Evolutionary conservation across 2,329 filamentous ascomycete species (phyloP).

Genomic region (Stagonosporopsis rhizophila): DNA sequence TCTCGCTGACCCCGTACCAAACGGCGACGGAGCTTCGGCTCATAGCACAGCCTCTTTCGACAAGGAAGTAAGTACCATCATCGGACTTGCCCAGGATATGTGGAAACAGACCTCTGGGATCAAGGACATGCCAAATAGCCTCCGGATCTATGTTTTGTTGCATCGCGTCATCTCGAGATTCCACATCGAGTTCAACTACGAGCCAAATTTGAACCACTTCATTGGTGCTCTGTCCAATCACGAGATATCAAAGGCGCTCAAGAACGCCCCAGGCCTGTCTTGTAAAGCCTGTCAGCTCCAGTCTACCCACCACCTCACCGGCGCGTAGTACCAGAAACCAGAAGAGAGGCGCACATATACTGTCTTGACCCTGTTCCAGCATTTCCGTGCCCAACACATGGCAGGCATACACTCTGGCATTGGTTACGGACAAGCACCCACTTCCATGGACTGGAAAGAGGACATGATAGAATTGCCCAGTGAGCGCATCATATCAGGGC

Average conservation of each 20-base stretch:
- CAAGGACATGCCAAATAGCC: conserved; percentile 66
- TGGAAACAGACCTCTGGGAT: conserved; percentile 69
- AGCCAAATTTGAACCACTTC: conserved; percentile 65
- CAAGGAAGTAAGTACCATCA: conserved; percentile 51
- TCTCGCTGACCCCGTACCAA: conserved; percentile 24
- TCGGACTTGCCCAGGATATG: conserved; percentile 63
- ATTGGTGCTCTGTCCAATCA: conserved; percentile 54
- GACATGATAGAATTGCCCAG: conserved; percentile 69
- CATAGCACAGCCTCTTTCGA: conserved; percentile 46
- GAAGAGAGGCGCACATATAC: conserved; percentile 51
- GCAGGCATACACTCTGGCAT: conserved; percentile 28
- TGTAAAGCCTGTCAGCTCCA: conserved; percentile 52
- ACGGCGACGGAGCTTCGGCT: conserved; percentile 30
- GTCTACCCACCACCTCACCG: conserved; percentile 35
- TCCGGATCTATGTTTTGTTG: conserved; percentile 70
- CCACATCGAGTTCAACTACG: conserved; percentile 63
- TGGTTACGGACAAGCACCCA: conserved; percentile 31
- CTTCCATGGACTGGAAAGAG: conserved; percentile 61
- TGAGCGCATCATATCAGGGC: conserved; percentile 55
- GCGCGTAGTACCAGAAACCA: conserved; percentile 45
- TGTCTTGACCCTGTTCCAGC: conserved; percentile 64
- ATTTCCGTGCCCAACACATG: conserved; percentile 66
- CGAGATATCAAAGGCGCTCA: conserved; percentile 52
- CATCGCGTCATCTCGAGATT: conserved; percentile 68
- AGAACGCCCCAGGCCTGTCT: conserved; percentile 53